Evolutionary conservation across 2,329 filamentous ascomycete genomes (phyloP).

Genomic region (Hysterium pulicare): DNA sequence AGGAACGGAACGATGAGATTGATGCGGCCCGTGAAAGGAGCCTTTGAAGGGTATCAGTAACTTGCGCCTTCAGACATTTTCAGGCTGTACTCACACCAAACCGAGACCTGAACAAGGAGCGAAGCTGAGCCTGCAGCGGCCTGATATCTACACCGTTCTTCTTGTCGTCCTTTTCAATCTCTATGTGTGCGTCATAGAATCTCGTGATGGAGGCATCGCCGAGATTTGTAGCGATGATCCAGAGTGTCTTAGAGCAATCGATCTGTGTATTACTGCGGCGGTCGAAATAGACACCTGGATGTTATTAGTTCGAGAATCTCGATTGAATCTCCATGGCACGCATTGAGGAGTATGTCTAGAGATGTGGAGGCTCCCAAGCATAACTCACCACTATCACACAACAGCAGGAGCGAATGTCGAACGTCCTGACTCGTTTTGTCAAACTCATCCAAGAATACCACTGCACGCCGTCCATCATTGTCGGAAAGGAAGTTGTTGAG

Average conservation of each 20-base stretch:
- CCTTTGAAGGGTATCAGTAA: constrained; percentile 24
- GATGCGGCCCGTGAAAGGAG: constrained; percentile 44
- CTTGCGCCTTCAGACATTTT: constrained; percentile 14
- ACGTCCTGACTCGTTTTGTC: constrained; percentile 46
- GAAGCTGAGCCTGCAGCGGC: constrained; percentile 19
- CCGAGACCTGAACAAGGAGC: no score
- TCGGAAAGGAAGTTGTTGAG: constrained; percentile 49
- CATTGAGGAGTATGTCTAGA: no score
- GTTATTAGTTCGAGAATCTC: no score
- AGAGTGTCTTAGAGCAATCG: constrained; percentile 47
- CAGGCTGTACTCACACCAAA: no score
- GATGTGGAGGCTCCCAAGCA: no score
- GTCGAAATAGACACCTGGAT: constrained; percentile 38
- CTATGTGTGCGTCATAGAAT: constrained; percentile 35
- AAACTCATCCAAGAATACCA: constrained; percentile 54
- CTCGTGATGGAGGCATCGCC: constrained; percentile 39
- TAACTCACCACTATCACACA: constrained; percentile 42
- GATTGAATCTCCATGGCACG: no score
- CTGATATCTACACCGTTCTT: constrained; percentile 13
- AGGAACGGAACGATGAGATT: constrained; percentile 43
- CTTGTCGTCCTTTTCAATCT: constrained; percentile 15
- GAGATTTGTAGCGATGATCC: constrained; percentile 49
- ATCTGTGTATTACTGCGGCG: constrained; percentile 31
- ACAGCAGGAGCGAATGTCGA: constrained; percentile 42
- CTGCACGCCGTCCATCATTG: constrained; percentile 33